A percentile compares a stretch with the other conserved stretches of the same genome.
Evolutionary conservation across 352 stramenopile species (phyloP).

Genomic region (Blastocystis sp.): DNA sequence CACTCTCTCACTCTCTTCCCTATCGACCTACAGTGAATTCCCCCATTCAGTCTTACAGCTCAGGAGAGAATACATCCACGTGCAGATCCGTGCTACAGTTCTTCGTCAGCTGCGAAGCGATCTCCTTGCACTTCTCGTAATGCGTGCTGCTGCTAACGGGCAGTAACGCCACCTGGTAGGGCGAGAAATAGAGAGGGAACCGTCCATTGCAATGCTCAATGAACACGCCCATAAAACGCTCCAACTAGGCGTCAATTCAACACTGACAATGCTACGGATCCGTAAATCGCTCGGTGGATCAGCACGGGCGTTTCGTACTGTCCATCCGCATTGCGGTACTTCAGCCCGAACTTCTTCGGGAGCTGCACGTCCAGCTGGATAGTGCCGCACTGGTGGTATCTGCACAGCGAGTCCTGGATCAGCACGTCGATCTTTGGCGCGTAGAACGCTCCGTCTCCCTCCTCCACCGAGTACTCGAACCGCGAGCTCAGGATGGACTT

Average conservation of each 20-base stretch:
- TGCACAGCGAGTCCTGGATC: conserved; percentile 88
- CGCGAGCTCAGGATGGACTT: conserved; percentile 76
- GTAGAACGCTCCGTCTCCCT: conserved; percentile 96
- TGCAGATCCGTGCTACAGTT: conserved; percentile 10
- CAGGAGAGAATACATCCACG: conserved; percentile 77
- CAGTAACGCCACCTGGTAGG: conserved; percentile 56
- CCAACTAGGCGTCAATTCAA: conserved; percentile 1
- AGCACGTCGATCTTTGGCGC: conserved; percentile 95
- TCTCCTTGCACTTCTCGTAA: conserved; percentile 29
- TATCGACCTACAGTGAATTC: conserved; percentile 90
- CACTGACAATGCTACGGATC: conserved; percentile 7
- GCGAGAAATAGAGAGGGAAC: conserved; percentile 60
- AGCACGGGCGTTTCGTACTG: conserved; percentile 86
- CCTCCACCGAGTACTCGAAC: conserved; percentile 46
- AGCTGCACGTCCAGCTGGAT: conserved; percentile 98
- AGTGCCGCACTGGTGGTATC: conserved; percentile 95
- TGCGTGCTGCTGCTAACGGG: neutral
- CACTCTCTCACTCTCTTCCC: conserved; percentile 97
- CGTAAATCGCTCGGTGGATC: conserved; percentile 82
- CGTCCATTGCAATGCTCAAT: conserved; percentile 71
- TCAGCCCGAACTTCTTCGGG: conserved; percentile 95
- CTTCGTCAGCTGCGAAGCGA: conserved; percentile 19
- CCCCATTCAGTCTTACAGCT: conserved; percentile 92
- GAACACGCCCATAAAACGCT: conserved; percentile 71
- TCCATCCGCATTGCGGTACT: conserved; percentile 80